Evolutionary conservation across 768 basidiomycete species (phyloP), one percentile per base, ranked within the genome.

Genomic region (Rhizopogon rudus): DNA sequence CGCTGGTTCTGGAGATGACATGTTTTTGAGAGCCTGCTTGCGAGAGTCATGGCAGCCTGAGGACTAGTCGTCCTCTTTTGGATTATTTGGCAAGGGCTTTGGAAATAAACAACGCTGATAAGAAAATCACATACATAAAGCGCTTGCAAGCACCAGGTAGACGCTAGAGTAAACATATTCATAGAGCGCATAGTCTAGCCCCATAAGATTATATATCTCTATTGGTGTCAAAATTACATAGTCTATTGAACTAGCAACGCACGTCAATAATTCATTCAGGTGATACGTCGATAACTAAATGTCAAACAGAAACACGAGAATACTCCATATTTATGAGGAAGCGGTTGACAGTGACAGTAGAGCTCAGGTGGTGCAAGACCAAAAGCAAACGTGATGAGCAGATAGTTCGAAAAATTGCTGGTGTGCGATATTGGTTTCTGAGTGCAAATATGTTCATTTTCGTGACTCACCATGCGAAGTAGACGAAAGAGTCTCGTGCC

Each of bases 1-100:
- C 14, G 35, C 57, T 22, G 60, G 57, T 48, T 60, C 67, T 14
- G 63, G 61, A 13, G 66, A 68, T 2, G 65, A 60, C 44, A 69
- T 60, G 58, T 62, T 68, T 44, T 37, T 22, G 25, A 2, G 33
- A 16, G 25, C 25, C 25, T 25, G 25, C 25, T 25, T 3, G 4
- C 25, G 25, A 3, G 22, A 25, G 25, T 25, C 25, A n/a, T n/a
- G n/a, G n/a, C n/a, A n/a, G n/a, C n/a, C n/a, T n/a, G n/a, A 3
- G 25, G 25, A 25, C 25, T 25, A 25, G 14, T 35, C 14, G 31
- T 39, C 55, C 52, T n/a, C 50, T 52, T 60, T 60, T 8, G 35
- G 54, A 60, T 40, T 70, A 61, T 70, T 70, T 66, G 67, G 63
- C 61, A 60, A 59, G 33, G 42, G 60, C 63, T 48, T 65, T 60